A percentile compares a stretch with the other conserved stretches of the same genome.
Evolutionary conservation across 225 moss, liverwort and hornwort species (phyloP).

Genomic region (Sphagnum tenellum): DNA sequence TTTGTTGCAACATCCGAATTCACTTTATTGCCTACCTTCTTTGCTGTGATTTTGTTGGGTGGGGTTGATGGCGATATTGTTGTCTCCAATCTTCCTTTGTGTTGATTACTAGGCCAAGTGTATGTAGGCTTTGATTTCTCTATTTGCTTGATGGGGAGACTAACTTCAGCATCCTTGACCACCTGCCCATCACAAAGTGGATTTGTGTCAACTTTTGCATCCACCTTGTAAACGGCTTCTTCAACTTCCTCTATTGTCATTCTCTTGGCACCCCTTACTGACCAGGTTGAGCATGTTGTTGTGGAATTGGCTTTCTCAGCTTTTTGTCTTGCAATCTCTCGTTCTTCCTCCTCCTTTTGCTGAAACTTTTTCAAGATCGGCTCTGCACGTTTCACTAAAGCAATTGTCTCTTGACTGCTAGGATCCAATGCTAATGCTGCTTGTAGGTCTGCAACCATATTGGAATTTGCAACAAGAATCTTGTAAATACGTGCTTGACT

Average conservation of each 20-base stretch:
- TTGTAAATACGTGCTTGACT: too few relatives aligned
- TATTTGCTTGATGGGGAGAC: neutral
- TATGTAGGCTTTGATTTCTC: neutral
- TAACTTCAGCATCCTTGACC: neutral
- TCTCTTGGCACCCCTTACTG: neutral
- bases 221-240: neutral
- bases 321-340: too few relatives aligned
- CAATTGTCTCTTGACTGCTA: conserved; percentile 18
- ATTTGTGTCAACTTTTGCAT: neutral
- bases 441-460: conserved; percentile 12
- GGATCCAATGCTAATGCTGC: conserved; percentile 19
- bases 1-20: too few relatives aligned
- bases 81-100: neutral
- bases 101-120: neutral
- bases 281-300: too few relatives aligned
- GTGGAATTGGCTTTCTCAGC: too few relatives aligned
- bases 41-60: neutral
- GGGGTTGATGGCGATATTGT: too few relatives aligned
- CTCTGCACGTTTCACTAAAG: conserved; percentile 7
- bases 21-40: neutral
- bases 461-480: too few relatives aligned
- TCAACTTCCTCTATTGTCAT: conserved; percentile 31
- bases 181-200: neutral
- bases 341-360: conserved; percentile 6
- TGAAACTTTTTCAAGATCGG: conserved; percentile 8